These are phyloP conservation scores for Suhomyces sp. DNA, from an alignment of 805 yeast genomes.

Conservation along the genomic window DNA sequence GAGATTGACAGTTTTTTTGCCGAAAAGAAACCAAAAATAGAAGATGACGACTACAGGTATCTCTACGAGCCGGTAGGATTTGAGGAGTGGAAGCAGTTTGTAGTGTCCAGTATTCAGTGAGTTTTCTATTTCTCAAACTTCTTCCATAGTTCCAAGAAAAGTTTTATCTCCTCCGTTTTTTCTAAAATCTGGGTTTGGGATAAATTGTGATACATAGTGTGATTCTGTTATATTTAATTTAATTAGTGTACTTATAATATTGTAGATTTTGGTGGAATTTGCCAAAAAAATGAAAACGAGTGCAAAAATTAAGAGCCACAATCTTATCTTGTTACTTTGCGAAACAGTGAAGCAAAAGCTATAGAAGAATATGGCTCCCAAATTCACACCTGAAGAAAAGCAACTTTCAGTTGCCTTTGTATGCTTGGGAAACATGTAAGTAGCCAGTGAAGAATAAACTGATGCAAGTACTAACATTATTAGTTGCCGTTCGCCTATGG, in stretches of 20 bases:
- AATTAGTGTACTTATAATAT: not conserved
- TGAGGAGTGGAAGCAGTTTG: constrained; percentile 35
- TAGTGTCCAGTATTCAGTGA: constrained; percentile 15
- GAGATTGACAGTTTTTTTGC: constrained; percentile 36
- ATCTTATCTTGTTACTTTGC: not conserved
- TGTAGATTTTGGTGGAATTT: not conserved
- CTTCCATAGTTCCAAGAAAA: not conserved
- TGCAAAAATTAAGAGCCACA: not conserved
- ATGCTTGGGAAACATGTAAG: constrained; percentile 85
- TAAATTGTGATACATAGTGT: not conserved
- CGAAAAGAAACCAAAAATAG: constrained; percentile 32
- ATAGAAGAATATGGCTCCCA: constrained; percentile 10
- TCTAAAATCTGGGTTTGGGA: not conserved
- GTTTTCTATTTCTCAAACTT: not conserved
- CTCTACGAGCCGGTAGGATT: constrained; percentile 31
- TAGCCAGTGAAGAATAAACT: constrained; percentile 8
- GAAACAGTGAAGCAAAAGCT: not conserved
- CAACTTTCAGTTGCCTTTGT: constrained; percentile 75
- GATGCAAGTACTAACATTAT: not conserved
- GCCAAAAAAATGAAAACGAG: not conserved
- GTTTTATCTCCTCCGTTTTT: not conserved
- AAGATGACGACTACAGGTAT: constrained; percentile 16
- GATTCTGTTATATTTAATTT: not conserved
- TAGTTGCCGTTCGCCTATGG: constrained; percentile 96
- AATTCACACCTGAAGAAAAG: constrained; percentile 17